These are phyloP conservation scores for Xylaria longipes DNA, from an alignment of 495 filamentous ascomycete genomes.

Conservation along the genomic window DNA sequence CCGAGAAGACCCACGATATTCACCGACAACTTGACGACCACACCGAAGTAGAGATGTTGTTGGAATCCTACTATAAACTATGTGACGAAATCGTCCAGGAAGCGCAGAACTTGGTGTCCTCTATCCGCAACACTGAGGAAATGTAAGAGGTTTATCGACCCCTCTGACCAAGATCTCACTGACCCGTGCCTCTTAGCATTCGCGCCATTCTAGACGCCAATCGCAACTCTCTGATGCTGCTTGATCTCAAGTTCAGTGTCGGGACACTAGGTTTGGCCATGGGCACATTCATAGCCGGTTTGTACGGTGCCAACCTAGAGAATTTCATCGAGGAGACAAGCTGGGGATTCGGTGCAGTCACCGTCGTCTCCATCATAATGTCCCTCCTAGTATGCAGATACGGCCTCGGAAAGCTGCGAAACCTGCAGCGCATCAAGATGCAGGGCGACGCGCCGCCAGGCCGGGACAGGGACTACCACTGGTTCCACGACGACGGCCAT, in stretches of 20 bases:
- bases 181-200: slow-evolving; percentile 60
- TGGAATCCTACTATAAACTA: slow-evolving; percentile 97
- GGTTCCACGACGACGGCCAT: slow-evolving; percentile 52
- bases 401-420: slow-evolving; percentile 80
- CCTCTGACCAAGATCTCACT: not conserved
- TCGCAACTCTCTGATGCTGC: slow-evolving; percentile 96
- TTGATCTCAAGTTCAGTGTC: slow-evolving; percentile 96
- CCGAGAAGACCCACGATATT: slow-evolving; percentile 79
- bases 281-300: slow-evolving; percentile 92
- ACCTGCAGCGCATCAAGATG: slow-evolving; percentile 92
- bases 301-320: slow-evolving; percentile 99
- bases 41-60: slow-evolving; percentile 93
- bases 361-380: slow-evolving; percentile 70
- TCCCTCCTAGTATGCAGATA: slow-evolving; percentile 77
- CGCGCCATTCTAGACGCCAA: slow-evolving; percentile 98
- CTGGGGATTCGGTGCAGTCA: slow-evolving; percentile 81
- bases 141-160: slow-evolving; percentile 65
- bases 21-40: slow-evolving; percentile 84
- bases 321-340: slow-evolving; percentile 98
- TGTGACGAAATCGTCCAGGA: slow-evolving; percentile 98
- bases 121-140: slow-evolving; percentile 97
- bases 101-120: slow-evolving; percentile 89
- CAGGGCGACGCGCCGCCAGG: slow-evolving; percentile 47
- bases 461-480: slow-evolving; percentile 43
- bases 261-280: slow-evolving; percentile 89